Conservation (phyloP, 1,284 basidiomycete species). For the Mycena sp. region DNA sequence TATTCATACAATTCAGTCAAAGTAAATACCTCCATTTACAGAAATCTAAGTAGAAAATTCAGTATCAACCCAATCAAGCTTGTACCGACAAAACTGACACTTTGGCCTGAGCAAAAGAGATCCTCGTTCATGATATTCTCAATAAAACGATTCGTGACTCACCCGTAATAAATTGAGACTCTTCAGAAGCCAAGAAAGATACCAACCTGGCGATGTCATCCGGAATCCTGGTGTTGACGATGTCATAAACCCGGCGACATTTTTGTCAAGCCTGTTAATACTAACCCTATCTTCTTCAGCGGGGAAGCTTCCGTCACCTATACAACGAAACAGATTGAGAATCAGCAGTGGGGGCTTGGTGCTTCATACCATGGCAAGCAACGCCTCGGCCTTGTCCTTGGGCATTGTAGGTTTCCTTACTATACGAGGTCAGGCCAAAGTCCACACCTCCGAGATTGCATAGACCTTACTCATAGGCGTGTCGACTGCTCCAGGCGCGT, state of each 20-base stretch:
- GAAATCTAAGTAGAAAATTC: constrained; percentile 1
- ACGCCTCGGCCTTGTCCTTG: not conserved
- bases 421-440: too few species aligned
- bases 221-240: not conserved
- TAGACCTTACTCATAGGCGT: constrained; percentile 39
- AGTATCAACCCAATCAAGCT: not conserved
- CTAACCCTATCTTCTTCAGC: constrained; percentile 10
- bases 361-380: not conserved
- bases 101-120: constrained; percentile 2
- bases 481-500: constrained; percentile 46
- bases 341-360: too few species aligned
- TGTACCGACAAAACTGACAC: not conserved
- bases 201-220: constrained; percentile 36
- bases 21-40: constrained; percentile 12
- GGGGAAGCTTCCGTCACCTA: not conserved
- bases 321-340: too few species aligned
- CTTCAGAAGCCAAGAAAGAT: constrained; percentile 35
- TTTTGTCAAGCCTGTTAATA: not conserved
- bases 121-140: too few species aligned
- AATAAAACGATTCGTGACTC: not conserved
- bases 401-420: too few species aligned
- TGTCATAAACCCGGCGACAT: not conserved
- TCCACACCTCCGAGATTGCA: not conserved
- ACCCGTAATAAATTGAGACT: constrained; percentile 37
- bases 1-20: constrained; percentile 20